Percentiles rank a stretch among this genome's conserved stretches.
Conservation (phyloP, 1,284 basidiomycete species). For the Heterobasidion parviporum region DNA sequence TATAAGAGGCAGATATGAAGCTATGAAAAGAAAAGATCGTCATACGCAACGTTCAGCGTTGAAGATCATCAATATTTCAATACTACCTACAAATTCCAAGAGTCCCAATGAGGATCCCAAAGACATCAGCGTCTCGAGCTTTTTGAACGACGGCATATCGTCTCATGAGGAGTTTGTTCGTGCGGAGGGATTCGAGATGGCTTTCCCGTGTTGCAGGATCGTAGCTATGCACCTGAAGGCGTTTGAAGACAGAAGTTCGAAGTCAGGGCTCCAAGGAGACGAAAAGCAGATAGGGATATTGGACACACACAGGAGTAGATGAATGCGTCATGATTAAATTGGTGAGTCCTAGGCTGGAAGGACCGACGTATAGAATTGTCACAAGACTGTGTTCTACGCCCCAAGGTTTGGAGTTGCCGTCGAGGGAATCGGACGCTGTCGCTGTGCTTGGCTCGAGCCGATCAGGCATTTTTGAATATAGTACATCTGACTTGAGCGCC, state of each 20-base stretch:
- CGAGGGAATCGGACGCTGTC: not conserved
- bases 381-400: no score
- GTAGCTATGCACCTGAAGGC: slow-evolving; percentile 64
- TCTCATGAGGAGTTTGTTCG: slow-evolving; percentile 86
- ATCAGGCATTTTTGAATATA: slow-evolving; percentile 5
- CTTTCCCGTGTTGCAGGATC: slow-evolving; percentile 47
- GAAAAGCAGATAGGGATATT: slow-evolving; percentile 31
- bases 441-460: slow-evolving; percentile 2
- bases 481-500: slow-evolving; percentile 1
- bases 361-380: slow-evolving; percentile 23
- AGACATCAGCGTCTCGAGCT: slow-evolving; percentile 88
- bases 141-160: slow-evolving; percentile 85
- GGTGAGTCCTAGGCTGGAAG: slow-evolving; percentile 34
- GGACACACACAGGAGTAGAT: slow-evolving; percentile 35
- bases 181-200: slow-evolving; percentile 52
- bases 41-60: not conserved
- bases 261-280: not conserved
- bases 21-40: slow-evolving; percentile 24
- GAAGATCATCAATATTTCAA: slow-evolving; percentile 3
- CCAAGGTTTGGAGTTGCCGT: no score
- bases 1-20: slow-evolving; percentile 79
- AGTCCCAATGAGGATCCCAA: slow-evolving; percentile 93
- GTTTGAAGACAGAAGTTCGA: not conserved
- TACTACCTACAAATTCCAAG: slow-evolving; percentile 71
- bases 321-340: slow-evolving; percentile 51